Conservation (phyloP, 2,329 filamentous ascomycete species). For the Colletotrichum viniferum region DNA sequence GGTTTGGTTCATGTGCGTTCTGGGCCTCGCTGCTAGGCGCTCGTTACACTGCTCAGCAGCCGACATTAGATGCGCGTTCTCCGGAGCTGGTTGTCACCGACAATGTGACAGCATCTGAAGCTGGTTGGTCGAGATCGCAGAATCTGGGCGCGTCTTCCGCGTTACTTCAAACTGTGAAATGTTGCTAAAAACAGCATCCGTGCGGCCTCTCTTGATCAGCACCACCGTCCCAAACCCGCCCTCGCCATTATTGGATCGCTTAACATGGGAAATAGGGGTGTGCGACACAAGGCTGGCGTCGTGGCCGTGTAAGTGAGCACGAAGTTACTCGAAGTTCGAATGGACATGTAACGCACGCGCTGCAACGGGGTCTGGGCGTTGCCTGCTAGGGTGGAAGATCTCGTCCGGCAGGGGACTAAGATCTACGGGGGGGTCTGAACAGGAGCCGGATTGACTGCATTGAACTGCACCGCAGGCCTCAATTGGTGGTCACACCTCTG, state of each 20-base stretch:
- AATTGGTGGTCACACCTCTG: neutral
- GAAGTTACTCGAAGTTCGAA: neutral
- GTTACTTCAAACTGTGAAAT: neutral
- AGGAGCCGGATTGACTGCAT: neutral
- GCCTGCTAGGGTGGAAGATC: conserved; percentile 1
- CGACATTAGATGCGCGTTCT: neutral
- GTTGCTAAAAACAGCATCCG: neutral
- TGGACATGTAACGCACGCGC: neutral
- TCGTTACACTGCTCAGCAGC: neutral
- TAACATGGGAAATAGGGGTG: neutral
- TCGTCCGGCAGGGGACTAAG: neutral
- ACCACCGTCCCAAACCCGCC: neutral
- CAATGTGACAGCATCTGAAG: neutral
- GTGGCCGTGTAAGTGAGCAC: neutral
- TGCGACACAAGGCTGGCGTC: neutral
- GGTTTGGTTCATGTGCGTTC: neutral
- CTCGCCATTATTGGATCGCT: neutral
- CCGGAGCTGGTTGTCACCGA: neutral
- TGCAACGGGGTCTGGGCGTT: neutral
- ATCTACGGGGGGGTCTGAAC: neutral
- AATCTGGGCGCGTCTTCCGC: neutral
- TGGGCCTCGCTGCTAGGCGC: neutral
- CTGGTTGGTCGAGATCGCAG: neutral
- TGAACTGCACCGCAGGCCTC: neutral
- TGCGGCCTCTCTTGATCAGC: neutral